phyloP scores from a whole-genome alignment of 768 basidiomycete species.

The Erythrobasidium yunnanense region DNA sequence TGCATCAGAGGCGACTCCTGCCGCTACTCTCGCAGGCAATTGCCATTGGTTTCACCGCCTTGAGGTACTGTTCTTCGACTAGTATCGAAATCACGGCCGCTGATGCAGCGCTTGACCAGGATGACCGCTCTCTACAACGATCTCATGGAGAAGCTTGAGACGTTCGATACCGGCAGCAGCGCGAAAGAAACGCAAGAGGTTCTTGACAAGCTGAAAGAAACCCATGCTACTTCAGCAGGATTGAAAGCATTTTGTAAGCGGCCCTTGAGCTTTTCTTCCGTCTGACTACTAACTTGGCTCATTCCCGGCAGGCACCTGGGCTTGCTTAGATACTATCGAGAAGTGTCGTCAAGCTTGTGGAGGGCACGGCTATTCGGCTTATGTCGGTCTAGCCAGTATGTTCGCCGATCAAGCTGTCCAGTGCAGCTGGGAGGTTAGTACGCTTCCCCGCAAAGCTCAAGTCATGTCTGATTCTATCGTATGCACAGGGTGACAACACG shows the following conservation, averaged over 20 bases:
- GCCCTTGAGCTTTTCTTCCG: background rate
- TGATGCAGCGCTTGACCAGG: too few species aligned
- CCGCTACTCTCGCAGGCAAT: conserved; percentile 39
- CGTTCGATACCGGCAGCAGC: conserved; percentile 32
- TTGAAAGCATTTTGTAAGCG: conserved; percentile 45
- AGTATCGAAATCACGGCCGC: too few species aligned
- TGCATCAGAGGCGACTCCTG: conserved; percentile 41
- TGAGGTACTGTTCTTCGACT: conserved; percentile 14
- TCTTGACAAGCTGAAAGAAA: conserved; percentile 46
- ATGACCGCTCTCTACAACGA: conserved; percentile 36
- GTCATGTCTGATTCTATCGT: too few species aligned
- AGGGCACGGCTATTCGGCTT: conserved; percentile 45
- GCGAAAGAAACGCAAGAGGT: conserved; percentile 42
- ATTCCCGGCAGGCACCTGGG: conserved; percentile 40
- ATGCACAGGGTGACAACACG: conserved; percentile 43
- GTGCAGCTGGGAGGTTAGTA: conserved; percentile 44
- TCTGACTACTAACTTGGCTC: background rate
- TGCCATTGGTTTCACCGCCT: conserved; percentile 39
- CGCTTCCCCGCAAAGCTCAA: too few species aligned
- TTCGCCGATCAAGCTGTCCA: conserved; percentile 45
- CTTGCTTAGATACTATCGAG: conserved; percentile 45
- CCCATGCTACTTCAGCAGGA: conserved; percentile 46
- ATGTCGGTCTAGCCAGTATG: conserved; percentile 38
- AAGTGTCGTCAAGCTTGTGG: conserved; percentile 45
- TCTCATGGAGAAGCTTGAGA: conserved; percentile 34